phyloP scores from a whole-genome alignment of 2,329 filamentous ascomycete genomes.

The Botrytis paeoniae region DNA sequence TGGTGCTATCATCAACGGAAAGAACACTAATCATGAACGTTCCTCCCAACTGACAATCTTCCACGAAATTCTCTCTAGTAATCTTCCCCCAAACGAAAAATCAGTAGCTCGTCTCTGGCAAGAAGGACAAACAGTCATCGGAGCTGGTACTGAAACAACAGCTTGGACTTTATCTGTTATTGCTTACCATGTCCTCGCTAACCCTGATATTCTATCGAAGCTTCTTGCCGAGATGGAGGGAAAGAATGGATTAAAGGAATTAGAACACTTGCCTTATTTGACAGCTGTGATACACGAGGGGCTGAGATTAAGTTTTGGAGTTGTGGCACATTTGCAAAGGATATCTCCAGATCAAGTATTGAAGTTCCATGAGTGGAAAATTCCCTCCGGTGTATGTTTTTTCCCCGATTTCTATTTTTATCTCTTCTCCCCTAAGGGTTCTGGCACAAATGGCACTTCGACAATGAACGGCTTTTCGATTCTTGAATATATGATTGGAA shows the following conservation, averaged over 20 bases:
- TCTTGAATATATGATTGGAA: background rate
- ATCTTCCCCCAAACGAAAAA: constrained; percentile 41
- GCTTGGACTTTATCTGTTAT: constrained; percentile 38
- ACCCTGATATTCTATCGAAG: constrained; percentile 34
- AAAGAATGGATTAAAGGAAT: constrained; percentile 23
- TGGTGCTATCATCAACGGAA: constrained; percentile 8
- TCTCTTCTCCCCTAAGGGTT: background rate
- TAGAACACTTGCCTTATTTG: constrained; percentile 37
- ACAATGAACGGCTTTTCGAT: background rate
- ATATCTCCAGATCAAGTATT: constrained; percentile 29
- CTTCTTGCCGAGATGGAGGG: constrained; percentile 40
- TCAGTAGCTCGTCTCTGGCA: constrained; percentile 34
- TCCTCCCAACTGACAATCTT: constrained; percentile 31
- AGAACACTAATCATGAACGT: constrained; percentile 17
- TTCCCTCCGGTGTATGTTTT: constrained; percentile 17
- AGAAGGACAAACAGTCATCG: constrained; percentile 37
- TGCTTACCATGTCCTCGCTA: constrained; percentile 40
- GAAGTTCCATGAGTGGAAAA: constrained; percentile 26
- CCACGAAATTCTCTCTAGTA: constrained; percentile 30
- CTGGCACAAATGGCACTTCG: background rate
- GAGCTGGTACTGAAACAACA: constrained; percentile 42
- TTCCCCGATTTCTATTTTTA: background rate
- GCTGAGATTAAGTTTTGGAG: constrained; percentile 37
- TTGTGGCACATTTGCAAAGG: constrained; percentile 34
- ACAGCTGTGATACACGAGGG: constrained; percentile 39